Conservation (phyloP, 495 filamentous ascomycete species). For the Jackrogersella multiformis region DNA sequence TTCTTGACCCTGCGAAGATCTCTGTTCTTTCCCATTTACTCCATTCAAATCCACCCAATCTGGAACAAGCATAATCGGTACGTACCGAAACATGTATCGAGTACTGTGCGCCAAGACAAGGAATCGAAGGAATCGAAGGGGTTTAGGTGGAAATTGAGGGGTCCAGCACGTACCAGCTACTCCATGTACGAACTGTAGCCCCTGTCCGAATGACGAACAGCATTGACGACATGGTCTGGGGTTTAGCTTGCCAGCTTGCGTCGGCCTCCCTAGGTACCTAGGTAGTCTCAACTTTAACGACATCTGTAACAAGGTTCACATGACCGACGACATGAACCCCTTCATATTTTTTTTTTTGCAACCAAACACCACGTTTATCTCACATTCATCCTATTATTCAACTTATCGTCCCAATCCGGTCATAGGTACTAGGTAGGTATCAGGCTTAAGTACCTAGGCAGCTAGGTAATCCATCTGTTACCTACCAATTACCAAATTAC, state of each 20-base stretch:
- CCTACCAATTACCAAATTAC: too few relatives aligned
- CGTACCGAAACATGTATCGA: conserved; percentile 9
- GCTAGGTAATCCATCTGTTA: background rate
- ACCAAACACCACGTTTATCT: background rate
- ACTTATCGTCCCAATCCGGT: too few relatives aligned
- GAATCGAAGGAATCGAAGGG: background rate
- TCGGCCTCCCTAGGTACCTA: background rate
- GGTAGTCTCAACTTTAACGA: conserved; percentile 39
- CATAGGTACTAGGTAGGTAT: too few relatives aligned
- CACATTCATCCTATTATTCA: too few relatives aligned
- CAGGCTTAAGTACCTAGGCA: too few relatives aligned
- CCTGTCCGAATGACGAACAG: conserved; percentile 35
- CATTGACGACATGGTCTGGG: conserved; percentile 44
- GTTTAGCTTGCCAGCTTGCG: conserved; percentile 11
- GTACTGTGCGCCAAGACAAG: conserved; percentile 1
- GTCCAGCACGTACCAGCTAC: conserved; percentile 17
- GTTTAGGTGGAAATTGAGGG: background rate
- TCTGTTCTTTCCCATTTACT: background rate
- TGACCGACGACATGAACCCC: conserved; percentile 9
- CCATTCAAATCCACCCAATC: conserved; percentile 13
- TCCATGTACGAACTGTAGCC: conserved; percentile 16
- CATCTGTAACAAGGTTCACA: conserved; percentile 22
- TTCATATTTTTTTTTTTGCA: conserved; percentile 24
- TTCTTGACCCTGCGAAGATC: conserved; percentile 37
- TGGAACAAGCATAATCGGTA: conserved; percentile 13